These are phyloP conservation scores for Berberis thunbergii DNA, from an alignment of 164 flowering plant species.

Conservation along the genomic window DNA sequence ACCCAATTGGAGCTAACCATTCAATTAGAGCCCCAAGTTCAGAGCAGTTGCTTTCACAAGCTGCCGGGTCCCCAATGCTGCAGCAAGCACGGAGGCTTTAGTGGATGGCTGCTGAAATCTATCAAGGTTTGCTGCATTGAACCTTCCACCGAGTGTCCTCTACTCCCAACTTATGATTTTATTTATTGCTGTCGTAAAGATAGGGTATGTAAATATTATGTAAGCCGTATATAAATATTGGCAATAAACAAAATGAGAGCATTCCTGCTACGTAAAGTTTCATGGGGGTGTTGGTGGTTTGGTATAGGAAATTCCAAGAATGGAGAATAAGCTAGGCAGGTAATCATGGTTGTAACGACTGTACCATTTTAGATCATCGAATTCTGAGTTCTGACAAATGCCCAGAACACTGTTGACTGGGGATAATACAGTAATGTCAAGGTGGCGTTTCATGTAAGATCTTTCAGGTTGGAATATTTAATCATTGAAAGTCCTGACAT, in stretches of 20 bases:
- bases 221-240: background rate
- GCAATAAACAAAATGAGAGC: background rate
- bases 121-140: conserved; percentile 1
- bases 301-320: too few relatives aligned
- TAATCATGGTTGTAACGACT: too few relatives aligned
- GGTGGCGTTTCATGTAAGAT: too few relatives aligned
- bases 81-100: conserved; percentile 56
- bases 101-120: conserved; percentile 8
- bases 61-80: conserved; percentile 49
- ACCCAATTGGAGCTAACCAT: conserved; percentile 39
- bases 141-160: conserved; percentile 16
- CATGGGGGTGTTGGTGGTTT: too few relatives aligned
- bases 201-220: background rate
- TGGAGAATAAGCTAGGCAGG: too few relatives aligned
- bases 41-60: conserved; percentile 52
- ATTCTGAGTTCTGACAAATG: too few relatives aligned
- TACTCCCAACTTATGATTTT: background rate
- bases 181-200: background rate
- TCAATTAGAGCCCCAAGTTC: conserved; percentile 49
- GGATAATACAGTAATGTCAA: too few relatives aligned
- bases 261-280: background rate
- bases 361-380: too few relatives aligned
- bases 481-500: too few relatives aligned
- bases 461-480: too few relatives aligned
- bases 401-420: too few relatives aligned